Conservation (phyloP, 2,329 filamentous ascomycete species). For the Alternaria burnsii region DNA sequence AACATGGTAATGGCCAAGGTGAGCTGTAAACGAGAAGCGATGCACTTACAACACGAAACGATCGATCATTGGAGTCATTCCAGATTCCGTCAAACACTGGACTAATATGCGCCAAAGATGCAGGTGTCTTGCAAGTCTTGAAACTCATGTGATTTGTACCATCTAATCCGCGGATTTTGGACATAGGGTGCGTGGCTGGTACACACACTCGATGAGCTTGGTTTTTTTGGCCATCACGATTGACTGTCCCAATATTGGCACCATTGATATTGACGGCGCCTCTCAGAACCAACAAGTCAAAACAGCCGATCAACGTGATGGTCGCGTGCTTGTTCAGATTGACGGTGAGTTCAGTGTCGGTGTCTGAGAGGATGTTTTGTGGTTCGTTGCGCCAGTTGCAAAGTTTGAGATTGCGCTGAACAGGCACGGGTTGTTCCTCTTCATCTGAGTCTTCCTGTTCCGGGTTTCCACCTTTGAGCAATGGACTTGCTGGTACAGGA, state of each 20-base stretch:
- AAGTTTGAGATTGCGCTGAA: slow-evolving; percentile 37
- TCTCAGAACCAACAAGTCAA: slow-evolving; percentile 67
- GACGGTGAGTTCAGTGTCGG: slow-evolving; percentile 36
- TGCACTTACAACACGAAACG: slow-evolving; percentile 36
- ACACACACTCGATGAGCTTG: slow-evolving; percentile 66
- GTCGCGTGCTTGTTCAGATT: slow-evolving; percentile 45
- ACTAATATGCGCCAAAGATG: slow-evolving; percentile 66
- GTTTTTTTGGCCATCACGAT: slow-evolving; percentile 25
- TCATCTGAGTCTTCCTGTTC: slow-evolving; percentile 32
- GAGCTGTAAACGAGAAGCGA: not conserved
- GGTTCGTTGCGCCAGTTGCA: slow-evolving; percentile 43
- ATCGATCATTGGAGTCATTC: slow-evolving; percentile 56
- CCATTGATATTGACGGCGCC: slow-evolving; percentile 73
- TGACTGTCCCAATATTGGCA: slow-evolving; percentile 64
- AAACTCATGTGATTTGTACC: slow-evolving; percentile 62
- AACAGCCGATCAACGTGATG: slow-evolving; percentile 67
- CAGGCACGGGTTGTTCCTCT: slow-evolving; percentile 22
- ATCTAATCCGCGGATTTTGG: slow-evolving; percentile 67
- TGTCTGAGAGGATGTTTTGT: slow-evolving; percentile 35
- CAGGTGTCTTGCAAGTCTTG: slow-evolving; percentile 56
- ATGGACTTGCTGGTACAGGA: slow-evolving; percentile 26
- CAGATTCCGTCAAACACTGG: slow-evolving; percentile 74
- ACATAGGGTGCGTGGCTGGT: slow-evolving; percentile 73
- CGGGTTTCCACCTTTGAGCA: slow-evolving; percentile 19
- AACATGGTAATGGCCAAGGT: not conserved